Evolutionary conservation across 306 rosid genomes (phyloP).

Genomic region (Castanea sativa): DNA sequence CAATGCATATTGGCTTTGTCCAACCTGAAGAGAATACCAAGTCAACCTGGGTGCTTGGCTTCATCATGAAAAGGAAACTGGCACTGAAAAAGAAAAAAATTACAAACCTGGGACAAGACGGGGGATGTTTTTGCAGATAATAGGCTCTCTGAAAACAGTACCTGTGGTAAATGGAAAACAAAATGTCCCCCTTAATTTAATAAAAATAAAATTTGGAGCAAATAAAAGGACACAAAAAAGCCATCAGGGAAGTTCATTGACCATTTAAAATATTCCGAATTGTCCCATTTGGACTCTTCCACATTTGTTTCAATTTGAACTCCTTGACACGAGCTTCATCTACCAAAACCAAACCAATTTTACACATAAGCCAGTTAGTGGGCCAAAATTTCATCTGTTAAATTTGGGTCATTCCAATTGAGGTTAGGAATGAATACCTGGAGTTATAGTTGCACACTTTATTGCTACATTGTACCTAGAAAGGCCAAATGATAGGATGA

Average conservation of each 20-base stretch:
- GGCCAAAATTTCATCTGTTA: background rate
- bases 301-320: constrained; percentile 81
- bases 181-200: background rate
- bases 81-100: background rate
- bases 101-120: constrained; percentile 91
- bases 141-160: constrained; percentile 98
- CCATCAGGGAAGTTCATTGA: constrained; percentile 25
- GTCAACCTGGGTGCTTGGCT: constrained; percentile 30
- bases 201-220: background rate
- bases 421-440: constrained; percentile 50
- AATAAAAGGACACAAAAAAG: constrained; percentile 4
- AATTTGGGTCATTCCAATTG: background rate
- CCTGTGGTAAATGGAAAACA: constrained; percentile 44
- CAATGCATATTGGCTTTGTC: constrained; percentile 79
- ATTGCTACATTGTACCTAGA: constrained; percentile 93
- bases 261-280: constrained; percentile 97
- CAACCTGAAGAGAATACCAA: constrained; percentile 50
- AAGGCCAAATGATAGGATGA: background rate
- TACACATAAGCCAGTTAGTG: constrained; percentile 17
- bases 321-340: constrained; percentile 95
- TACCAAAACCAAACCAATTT: constrained; percentile 45
- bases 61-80: background rate
- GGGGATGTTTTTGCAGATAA: constrained; percentile 88
- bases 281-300: constrained; percentile 99
- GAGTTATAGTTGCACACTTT: constrained; percentile 98